These are phyloP conservation scores for Hirschfeldia incana DNA, from an alignment of 345 rosid species.

Conservation along the genomic window DNA sequence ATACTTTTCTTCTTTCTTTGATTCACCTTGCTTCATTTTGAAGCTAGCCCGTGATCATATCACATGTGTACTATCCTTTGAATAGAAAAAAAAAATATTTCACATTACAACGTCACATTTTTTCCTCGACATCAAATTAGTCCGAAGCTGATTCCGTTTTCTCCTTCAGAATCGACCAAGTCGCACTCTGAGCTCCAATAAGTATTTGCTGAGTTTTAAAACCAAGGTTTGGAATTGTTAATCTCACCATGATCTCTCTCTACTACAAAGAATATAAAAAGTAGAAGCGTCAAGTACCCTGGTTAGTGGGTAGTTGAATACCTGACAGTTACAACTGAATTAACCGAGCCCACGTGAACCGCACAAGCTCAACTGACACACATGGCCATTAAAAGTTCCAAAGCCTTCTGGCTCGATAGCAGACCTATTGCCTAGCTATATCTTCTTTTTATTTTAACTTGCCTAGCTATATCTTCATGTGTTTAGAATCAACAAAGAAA, in stretches of 20 bases:
- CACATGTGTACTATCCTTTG: not conserved
- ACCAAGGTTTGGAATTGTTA: not conserved
- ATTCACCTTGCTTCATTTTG: not conserved
- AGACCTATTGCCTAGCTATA: not conserved
- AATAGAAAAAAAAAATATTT: not conserved
- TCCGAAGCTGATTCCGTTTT: not conserved
- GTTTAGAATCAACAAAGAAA: not conserved
- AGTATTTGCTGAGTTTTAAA: not conserved
- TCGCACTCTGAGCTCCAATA: not conserved
- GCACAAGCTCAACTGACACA: constrained; percentile 5
- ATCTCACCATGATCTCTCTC: not conserved
- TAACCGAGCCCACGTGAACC: constrained; percentile 5
- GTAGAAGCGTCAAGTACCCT: not conserved
- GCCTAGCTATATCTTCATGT: not conserved
- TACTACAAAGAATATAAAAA: not conserved
- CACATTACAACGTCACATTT: not conserved
- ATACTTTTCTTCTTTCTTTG: not conserved
- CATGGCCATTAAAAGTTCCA: not conserved
- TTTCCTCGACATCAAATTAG: not conserved
- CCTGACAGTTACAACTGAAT: not conserved
- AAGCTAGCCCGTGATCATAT: not conserved
- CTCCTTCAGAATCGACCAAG: not conserved
- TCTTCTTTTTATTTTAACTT: not conserved
- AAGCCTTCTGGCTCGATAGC: not conserved
- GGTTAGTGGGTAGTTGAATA: not conserved